A percentile compares a stretch with the other conserved stretches of the same genome.
phyloP scores from a whole-genome alignment of 2,329 filamentous ascomycete species.

The Tolypocladium paradoxum region DNA sequence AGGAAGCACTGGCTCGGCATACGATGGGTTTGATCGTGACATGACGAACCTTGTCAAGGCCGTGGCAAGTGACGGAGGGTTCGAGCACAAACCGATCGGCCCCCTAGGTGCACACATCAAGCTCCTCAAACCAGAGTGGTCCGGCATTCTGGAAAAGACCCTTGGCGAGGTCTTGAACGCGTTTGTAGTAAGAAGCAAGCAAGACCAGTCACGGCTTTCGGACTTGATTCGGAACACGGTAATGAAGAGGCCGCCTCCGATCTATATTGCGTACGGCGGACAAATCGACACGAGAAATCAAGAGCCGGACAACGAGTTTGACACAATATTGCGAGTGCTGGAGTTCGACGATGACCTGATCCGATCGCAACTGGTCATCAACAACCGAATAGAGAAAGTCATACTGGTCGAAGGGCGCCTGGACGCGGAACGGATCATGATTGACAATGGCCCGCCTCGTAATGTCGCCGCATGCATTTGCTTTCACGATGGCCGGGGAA shows the following conservation, averaged over 20 bases:
- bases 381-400: conserved; percentile 70
- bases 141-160: conserved; percentile 65
- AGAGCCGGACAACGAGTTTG: conserved; percentile 62
- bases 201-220: conserved; percentile 61
- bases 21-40: conserved; percentile 52
- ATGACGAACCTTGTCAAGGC: conserved; percentile 53
- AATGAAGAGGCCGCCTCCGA: conserved; percentile 36
- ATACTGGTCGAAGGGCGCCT: conserved; percentile 61
- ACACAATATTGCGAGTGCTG: conserved; percentile 71
- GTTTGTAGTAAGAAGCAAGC: conserved; percentile 72
- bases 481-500: conserved; percentile 46
- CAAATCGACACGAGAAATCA: conserved; percentile 29
- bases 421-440: conserved; percentile 61
- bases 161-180: conserved; percentile 60
- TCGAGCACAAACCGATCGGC: conserved; percentile 64
- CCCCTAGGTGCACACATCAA: conserved; percentile 72
- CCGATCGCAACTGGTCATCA: conserved; percentile 74
- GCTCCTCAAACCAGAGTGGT: conserved; percentile 73
- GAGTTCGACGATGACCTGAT: conserved; percentile 74
- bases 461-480: conserved; percentile 68
- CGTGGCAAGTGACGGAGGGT: conserved; percentile 61
- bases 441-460: conserved; percentile 43
- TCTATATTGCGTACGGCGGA: conserved; percentile 26
- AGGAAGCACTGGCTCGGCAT: conserved; percentile 43
- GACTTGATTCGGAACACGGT: conserved; percentile 50